phyloP scores from a whole-genome alignment of 176 grass and related monocot species.

The Hsuehochloa calcarea region DNA sequence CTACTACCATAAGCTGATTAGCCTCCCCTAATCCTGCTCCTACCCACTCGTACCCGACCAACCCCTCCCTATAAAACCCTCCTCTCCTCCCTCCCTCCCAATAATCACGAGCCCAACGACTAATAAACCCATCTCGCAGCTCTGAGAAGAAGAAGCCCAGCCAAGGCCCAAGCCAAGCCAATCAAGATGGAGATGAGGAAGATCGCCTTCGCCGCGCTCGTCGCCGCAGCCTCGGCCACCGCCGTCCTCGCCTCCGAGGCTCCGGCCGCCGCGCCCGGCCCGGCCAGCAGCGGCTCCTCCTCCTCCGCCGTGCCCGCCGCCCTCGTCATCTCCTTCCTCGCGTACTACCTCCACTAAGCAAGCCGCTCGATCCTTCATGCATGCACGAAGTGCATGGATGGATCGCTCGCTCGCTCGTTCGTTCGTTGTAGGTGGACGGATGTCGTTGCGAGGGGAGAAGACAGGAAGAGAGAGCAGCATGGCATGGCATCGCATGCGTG shows the following conservation, averaged over 20 bases:
- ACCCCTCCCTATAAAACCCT: neutral
- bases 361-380: neutral
- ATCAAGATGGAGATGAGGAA: constrained; percentile 42
- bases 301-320: neutral
- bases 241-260: neutral
- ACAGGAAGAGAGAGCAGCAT: neutral
- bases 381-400: neutral
- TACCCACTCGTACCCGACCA: neutral
- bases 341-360: constrained; percentile 43
- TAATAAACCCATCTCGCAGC: constrained; percentile 31
- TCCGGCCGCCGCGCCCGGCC: neutral
- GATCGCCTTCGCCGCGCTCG: constrained; percentile 21
- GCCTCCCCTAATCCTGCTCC: neutral
- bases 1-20: neutral
- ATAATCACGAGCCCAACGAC: neutral
- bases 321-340: constrained; percentile 43
- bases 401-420: neutral
- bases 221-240: neutral
- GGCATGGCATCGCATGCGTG: neutral
- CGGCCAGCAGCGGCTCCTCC: neutral
- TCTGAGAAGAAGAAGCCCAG: neutral
- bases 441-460: neutral
- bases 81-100: neutral
- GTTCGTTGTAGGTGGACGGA: neutral
- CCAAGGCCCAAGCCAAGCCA: too few species aligned